A percentile compares a stretch with the other conserved stretches of the same genome.
Conservation (phyloP, 1,284 basidiomycete genomes). For the Naganishia sp. region DNA sequence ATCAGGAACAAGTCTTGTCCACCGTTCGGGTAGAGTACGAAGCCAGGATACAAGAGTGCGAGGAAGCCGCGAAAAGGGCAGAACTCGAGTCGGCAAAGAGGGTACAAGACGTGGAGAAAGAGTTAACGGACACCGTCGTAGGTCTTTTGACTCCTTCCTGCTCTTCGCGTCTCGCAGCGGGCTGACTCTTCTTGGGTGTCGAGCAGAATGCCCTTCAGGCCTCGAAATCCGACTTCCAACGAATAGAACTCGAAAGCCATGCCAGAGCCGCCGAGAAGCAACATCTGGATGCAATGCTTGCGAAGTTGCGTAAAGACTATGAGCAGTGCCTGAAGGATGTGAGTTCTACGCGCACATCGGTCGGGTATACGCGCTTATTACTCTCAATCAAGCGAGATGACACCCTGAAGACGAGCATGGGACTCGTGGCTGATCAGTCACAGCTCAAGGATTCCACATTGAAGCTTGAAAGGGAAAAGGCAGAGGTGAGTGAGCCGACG, state of each 20-base stretch:
- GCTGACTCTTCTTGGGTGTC: too few species aligned
- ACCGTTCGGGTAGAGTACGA: background rate
- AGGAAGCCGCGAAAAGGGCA: background rate
- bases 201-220: background rate
- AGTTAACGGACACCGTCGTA: background rate
- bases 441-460: background rate
- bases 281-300: background rate
- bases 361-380: too few species aligned
- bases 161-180: too few species aligned
- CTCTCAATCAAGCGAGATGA: background rate
- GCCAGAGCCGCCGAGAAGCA: background rate
- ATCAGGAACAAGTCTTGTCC: background rate
- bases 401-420: background rate
- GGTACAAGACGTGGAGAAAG: background rate
- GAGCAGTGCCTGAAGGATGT: constrained; percentile 5
- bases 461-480: background rate
- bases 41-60: constrained; percentile 1
- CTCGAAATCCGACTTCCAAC: background rate
- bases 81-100: background rate
- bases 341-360: background rate
- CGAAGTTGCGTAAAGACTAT: background rate
- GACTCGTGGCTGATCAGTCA: background rate
- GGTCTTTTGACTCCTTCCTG: too few species aligned
- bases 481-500: background rate
- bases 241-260: background rate